Evolutionary conservation across 2,329 filamentous ascomycete genomes (phyloP), one percentile per base, ranked within the genome.

Genomic region (Fusarium stilboides): DNA sequence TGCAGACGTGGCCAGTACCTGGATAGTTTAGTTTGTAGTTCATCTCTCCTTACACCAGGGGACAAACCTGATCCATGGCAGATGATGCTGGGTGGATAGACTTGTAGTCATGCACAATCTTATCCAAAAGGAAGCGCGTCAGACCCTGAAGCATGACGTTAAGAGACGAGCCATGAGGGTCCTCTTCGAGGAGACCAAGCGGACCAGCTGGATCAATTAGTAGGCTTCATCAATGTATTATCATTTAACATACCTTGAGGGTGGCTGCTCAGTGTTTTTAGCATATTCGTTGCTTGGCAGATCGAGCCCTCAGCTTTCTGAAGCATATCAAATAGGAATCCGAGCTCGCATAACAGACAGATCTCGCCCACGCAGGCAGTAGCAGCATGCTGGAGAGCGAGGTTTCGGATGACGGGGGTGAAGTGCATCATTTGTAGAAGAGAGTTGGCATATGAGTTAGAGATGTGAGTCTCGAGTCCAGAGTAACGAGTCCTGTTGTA

Each of bases 241-340:
- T 12, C 45, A 44, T 17, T 28, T 12, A 17, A 75, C 82, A 57
- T 79, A 86, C 89, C 90, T 83, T 94, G 92, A 3, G 93, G 90
- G 65, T 94, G 91, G 69, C 90, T 91, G 77, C 93, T 94, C 60
- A 99, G 90, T 0, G 94, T 93, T 78, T 96, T 97, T 33, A 98
- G 83, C 67, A 99, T 87, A 76, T 99, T 99, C 0, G 95, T 97
- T 15, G 96, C 96, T 77, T 99, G 96, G 72, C 96, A 99, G 62
- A 97, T 97, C 58, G 94, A 92, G 1, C 94, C 95, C 67, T 92
- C 92, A 3, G 96, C 96, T 78, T 98, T 99, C 74, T 98, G 92
- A 24, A 99, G 86, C 96, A 99, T 99, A 77, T 99, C 97, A 73
- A 97, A 97, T 12, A 99, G 84, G 77, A 96, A 99, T 1, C 96